Conservation (phyloP, 495 filamentous ascomycete species). For the Penicillium pulvis region DNA sequence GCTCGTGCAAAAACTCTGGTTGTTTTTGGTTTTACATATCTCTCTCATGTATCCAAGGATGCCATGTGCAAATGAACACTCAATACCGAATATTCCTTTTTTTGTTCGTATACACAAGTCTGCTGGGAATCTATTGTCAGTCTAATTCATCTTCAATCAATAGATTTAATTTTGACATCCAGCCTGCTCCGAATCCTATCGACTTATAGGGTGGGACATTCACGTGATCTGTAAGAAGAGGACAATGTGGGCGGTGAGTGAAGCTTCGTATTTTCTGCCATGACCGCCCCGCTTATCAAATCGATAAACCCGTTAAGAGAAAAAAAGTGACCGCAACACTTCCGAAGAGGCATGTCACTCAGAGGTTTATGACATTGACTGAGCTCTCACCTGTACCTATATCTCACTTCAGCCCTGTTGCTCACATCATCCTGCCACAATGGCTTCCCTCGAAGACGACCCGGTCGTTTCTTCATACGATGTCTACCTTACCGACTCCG, state of each 20-base stretch:
- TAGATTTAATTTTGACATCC: too few species aligned
- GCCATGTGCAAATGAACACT: background rate
- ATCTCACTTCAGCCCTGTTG: background rate
- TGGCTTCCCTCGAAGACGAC: slow-evolving; percentile 43
- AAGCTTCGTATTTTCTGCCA: slow-evolving; percentile 18
- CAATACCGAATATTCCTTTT: background rate
- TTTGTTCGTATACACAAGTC: background rate
- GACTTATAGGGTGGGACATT: too few species aligned
- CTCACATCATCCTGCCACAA: slow-evolving; percentile 8
- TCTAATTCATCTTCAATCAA: too few species aligned
- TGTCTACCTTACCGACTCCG: slow-evolving; percentile 59
- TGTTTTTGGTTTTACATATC: slow-evolving; percentile 11
- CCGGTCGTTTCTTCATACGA: slow-evolving; percentile 63
- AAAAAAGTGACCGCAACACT: slow-evolving; percentile 6
- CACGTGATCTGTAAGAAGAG: background rate
- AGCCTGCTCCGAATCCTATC: too few species aligned
- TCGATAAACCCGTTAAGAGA: slow-evolving; percentile 9
- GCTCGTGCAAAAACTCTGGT: slow-evolving; percentile 18
- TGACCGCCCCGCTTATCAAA: slow-evolving; percentile 18
- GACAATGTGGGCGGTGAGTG: slow-evolving; percentile 1
- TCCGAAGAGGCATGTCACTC: background rate
- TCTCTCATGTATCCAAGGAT: background rate
- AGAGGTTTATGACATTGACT: background rate
- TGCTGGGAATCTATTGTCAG: too few species aligned
- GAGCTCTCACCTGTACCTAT: background rate